phyloP scores from a whole-genome alignment of 2,329 filamentous ascomycete genomes.

The Pseudonectria foliicola region DNA sequence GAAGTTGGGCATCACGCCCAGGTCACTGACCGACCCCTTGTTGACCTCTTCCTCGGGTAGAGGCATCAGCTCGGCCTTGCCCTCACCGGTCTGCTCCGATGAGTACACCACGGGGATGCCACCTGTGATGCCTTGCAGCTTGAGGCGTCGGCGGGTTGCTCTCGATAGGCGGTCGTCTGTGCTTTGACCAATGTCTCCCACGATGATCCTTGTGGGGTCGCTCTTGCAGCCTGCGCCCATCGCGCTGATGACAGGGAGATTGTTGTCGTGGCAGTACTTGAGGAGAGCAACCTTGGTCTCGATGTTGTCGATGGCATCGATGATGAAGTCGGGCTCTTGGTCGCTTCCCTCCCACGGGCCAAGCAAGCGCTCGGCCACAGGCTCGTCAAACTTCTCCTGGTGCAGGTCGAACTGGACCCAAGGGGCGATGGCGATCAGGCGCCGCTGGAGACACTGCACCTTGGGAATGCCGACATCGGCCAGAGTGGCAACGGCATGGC shows the following conservation, averaged over 20 bases:
- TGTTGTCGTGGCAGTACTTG: conserved; percentile 74
- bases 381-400: conserved; percentile 72
- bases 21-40: conserved; percentile 78
- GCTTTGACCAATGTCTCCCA: conserved; percentile 84
- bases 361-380: conserved; percentile 60
- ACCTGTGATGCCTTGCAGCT: conserved; percentile 67
- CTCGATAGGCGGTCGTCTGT: conserved; percentile 85
- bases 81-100: conserved; percentile 80
- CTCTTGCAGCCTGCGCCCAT: conserved; percentile 98
- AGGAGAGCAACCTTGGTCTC: conserved; percentile 90
- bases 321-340: conserved; percentile 73
- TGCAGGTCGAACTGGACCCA: conserved; percentile 87
- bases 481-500: conserved; percentile 91
- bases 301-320: conserved; percentile 98
- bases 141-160: conserved; percentile 72
- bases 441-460: conserved; percentile 72
- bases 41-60: conserved; percentile 80
- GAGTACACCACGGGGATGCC: conserved; percentile 93
- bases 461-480: conserved; percentile 92
- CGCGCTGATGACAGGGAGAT: conserved; percentile 77
- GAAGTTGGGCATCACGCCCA: conserved; percentile 87
- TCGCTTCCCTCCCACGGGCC: conserved; percentile 54
- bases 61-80: conserved; percentile 84
- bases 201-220: conserved; percentile 71
- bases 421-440: conserved; percentile 79